Evolutionary conservation across 2,329 filamentous ascomycete species (phyloP), one percentile per base, ranked within the genome.

Genomic region (Microcyclospora tardicrescens): DNA sequence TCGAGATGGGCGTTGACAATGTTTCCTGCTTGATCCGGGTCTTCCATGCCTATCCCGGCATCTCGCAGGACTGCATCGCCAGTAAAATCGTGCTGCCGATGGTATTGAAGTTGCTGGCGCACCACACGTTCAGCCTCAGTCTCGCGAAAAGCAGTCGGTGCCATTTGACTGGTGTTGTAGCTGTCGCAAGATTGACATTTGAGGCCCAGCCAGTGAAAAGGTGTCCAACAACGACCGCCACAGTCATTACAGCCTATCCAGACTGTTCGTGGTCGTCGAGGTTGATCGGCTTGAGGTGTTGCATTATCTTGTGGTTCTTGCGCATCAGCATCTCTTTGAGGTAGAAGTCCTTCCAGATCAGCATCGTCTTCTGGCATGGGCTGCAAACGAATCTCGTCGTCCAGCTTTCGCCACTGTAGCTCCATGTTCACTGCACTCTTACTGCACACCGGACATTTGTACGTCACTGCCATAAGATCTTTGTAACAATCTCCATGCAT

Each of bases 391-490:
- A 98, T 94, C 36, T 85, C 80, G 37, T 86, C 75, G 53, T 95
- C 89, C 28, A 96, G 65, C 50, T 91, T 91, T 35, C 85, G 79
- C 65, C 96, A 98, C 51, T 93, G 83, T 29, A 84, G 75, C 56
- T 95, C 89, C 89, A 98, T 98, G 56, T 96, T 96, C 48, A 85
- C 77, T n/a, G 93, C 81, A 47, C 84, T 94, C 61, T 91, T 93
- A 64, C 81, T 93, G 71, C 91, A 98, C 35, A 95, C 86, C 1
- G 89, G 91, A 54, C 91, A 98, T 55, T 89, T 93, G 66, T 96
- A 98, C 5, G 87, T 93, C 3, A 77, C 79, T 52, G 80, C 79
- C 68, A 93, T 87, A 57, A 94, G 83, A 51, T 91, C 76, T 34
- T 84, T 76, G 55, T 93, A 91, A 62, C 91, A 98, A 42, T 75